Base-by-base conservation (phyloP, 2,329 filamentous ascomycete genomes). In the Colletotrichum sp. region DNA sequence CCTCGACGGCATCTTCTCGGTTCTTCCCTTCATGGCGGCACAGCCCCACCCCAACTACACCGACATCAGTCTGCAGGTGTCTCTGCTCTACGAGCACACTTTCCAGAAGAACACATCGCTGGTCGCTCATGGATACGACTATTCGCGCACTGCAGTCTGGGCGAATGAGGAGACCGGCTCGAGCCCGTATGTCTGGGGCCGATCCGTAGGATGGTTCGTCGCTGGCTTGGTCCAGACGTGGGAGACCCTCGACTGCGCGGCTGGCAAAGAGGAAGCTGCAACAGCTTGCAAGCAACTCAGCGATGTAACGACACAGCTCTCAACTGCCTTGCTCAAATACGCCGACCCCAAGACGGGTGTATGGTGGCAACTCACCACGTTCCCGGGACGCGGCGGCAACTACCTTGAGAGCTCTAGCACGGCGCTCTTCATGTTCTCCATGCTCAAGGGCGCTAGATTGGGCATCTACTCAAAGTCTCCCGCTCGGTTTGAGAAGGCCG, bases 1-100 rank as follows among this genome's bases (percentile, higher is more conserved):
- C 75, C 81, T 89, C 5, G 88, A 90, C 75, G 88, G 87, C 72
- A 87, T 89, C 84, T 89, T 84, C 81, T 87, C 86, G 0, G 80
- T 86, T 12, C 81, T 84, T 9, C 84, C 87, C 1, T 89, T 86
- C 76, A 78, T 76, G 76, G 77, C 78, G 8, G 55, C 74, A 11
- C 70, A 55, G 21, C 47, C 66, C 15, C 31, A 13, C 18, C 57
- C 70, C 12, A 75, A 78, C 58, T 70, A 76, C 58, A 73, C 70
- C 4, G 77, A 78, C 63, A 79, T 79, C 70, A 54, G 67, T 36
- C 64, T 76, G 27, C 78, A 79, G 66, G 18, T 79, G 12, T 54
- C 47, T 3, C 70, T 79, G 12, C 55, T 79, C 7, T 62, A 68
- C 43, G 47, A 72, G 9, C 69, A 70, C 51, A 76, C 74, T 66